A percentile compares a stretch with the other conserved stretches of the same genome.
These are phyloP conservation scores for Kondoa malvinella DNA, from an alignment of 768 basidiomycete species.

Conservation along the genomic window DNA sequence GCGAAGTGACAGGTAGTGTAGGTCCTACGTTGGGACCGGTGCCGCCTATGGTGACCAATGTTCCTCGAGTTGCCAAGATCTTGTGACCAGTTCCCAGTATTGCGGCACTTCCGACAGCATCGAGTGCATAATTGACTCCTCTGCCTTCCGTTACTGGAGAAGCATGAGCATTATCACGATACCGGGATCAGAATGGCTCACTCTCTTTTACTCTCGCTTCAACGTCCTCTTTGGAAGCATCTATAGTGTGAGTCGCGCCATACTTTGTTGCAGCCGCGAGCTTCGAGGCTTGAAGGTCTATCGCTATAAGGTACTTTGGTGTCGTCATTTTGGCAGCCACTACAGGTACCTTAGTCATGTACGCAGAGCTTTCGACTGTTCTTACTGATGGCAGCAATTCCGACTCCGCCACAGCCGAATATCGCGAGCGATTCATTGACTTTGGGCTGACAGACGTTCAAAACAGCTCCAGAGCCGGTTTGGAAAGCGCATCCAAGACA, in stretches of 20 bases:
- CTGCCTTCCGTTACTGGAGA: neutral
- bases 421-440: conserved; percentile 1
- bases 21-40: neutral
- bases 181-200: neutral
- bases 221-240: conserved; percentile 3
- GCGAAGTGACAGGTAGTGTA: neutral
- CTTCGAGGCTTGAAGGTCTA: conserved; percentile 1
- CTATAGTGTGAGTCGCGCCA: conserved; percentile 9
- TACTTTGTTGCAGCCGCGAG: conserved; percentile 7
- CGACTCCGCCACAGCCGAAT: conserved; percentile 7
- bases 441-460: conserved; percentile 12
- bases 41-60: conserved; percentile 8
- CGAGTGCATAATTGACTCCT: conserved; percentile 8
- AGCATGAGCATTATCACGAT: neutral
- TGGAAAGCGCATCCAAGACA: conserved; percentile 9
- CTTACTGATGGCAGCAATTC: neutral
- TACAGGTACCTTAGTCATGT: neutral
- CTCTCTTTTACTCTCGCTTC: conserved; percentile 4
- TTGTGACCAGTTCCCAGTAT: conserved; percentile 1
- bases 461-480: conserved; percentile 2
- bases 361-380: neutral
- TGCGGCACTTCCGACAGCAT: conserved; percentile 4
- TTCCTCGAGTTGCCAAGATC: neutral
- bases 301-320: conserved; percentile 5
- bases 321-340: conserved; percentile 4